Base-by-base conservation (phyloP, 2,329 filamentous ascomycete species). In the Ophiostoma novo-ulmi region DNA sequence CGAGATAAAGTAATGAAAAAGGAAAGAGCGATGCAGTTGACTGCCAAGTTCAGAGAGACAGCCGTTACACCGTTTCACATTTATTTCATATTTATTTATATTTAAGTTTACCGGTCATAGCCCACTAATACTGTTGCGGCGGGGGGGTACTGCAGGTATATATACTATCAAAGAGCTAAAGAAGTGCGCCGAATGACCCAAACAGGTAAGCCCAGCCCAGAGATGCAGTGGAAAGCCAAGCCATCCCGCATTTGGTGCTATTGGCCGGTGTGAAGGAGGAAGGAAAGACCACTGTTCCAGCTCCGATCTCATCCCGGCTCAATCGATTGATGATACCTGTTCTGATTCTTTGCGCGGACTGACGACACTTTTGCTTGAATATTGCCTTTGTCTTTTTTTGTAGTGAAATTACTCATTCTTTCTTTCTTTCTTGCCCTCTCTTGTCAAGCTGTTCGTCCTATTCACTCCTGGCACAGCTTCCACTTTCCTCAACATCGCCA, bases 231-330 rank as follows among this genome's bases (percentile, higher is more conserved):
- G 44, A 48, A 7, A 39, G 38, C 20, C 38, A 65, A 17, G 66
- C 67, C 67, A 44, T 71, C 20, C 70, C 67, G 68, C 70, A 63
- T 69, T 69, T 67, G 67, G 67, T 71, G 61, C 63, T 67, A 71
- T 69, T 69, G 41, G 39, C 17, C 26, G 58, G 14, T 35, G 58
- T 4, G 22, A 48, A 20, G 20, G 7, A 6, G 8, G 44, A 48
- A 20, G 44, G 44, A 48, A 48, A 7, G 44, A 48, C 17, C 44
- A 48, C 26, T 20, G 14, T n/a, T 48, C 31, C 44, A 20, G 68
- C 41, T 26, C 66, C 44, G 55, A 58, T 20, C 35, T 36, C 52
- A 68, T 39, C 67, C 48, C 48, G 48, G 44, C 69, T 67, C 65
- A 67, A 65, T 71, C 44, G 44, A 44, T 55, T 68, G 58, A 63